Base-by-base conservation (phyloP, 495 filamentous ascomycete genomes). In the Podospora conica region DNA sequence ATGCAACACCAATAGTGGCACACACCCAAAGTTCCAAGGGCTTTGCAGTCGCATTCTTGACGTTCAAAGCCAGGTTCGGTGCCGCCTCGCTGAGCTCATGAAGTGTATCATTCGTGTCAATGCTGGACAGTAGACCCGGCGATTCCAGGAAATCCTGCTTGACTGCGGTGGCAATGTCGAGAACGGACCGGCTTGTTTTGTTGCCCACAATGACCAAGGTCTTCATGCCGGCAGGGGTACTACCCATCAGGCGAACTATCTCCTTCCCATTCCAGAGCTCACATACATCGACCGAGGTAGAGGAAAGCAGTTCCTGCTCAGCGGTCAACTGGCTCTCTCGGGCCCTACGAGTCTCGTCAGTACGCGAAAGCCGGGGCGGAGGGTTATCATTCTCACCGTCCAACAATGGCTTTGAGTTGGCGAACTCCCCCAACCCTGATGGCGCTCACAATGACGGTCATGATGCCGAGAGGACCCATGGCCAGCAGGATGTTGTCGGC, bases 401-500 rank as follows among this genome's bases (percentile, higher is more conserved):
- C 21, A 62, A 53, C n/a, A 27, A 54, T n/a, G 22, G 60, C 53
- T 24, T n/a, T 62, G 29, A 9, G 18, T 28, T 29, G 20, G 20
- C 55, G n/a, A 28, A 12, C 15, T 25, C 84, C 84, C 33, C 80
- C 78, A 3, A 86, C 78, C 1, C 84, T 75, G 27, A 87, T 82
- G 12, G 80, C 79, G 7, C 79, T 80, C 15, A 85, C 83, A 0
- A 85, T 75, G 2, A 83, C 78, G 2, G 84, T 85, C 24, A 86
- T 69, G 28, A 86, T 80, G 1, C 84, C 84, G 2, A 86, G 69
- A 3, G 84, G 84, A 0, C 77, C 79, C 54, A 86, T 77, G 0
- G 83, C 79, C 59, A 86, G 83, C 4, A 86, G 80, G 9, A 86
- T 54, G 60, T 83, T 79, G 59, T 86, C 85, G 0, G 82, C 61